Percentiles rank a stretch among this genome's conserved stretches.
phyloP scores from a whole-genome alignment of 306 rosid species.

The Oxytropis ochrocephala region DNA sequence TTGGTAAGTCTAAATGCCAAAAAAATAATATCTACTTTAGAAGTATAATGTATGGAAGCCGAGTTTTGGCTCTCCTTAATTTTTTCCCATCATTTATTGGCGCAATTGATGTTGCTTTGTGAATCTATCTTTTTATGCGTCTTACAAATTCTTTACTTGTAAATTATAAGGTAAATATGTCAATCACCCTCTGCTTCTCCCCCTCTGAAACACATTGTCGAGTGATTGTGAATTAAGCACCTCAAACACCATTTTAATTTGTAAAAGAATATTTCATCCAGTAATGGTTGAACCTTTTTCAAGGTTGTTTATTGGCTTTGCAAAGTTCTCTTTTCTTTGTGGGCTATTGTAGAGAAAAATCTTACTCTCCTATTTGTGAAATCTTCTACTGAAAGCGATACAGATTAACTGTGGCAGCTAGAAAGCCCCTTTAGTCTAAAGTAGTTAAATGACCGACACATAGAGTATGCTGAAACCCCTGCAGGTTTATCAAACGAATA shows the following conservation, averaged over 20 bases:
- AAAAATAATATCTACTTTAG: background rate
- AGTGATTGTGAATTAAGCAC: background rate
- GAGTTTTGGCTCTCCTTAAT: background rate
- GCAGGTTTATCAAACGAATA: background rate
- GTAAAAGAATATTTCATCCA: too few relatives aligned
- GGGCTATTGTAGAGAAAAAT: background rate
- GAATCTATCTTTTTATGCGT: background rate
- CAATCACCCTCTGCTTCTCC: background rate
- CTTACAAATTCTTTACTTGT: background rate
- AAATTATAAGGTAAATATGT: background rate
- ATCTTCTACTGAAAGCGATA: background rate
- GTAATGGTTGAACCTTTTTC: background rate
- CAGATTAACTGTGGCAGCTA: background rate
- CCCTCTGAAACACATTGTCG: background rate
- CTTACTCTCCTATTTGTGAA: background rate
- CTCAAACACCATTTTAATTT: background rate
- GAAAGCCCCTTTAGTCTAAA: background rate
- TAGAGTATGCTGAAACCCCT: background rate
- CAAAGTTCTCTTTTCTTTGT: background rate
- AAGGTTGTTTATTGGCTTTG: background rate
- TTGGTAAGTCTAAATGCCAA: constrained; percentile 48
- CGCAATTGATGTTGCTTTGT: background rate
- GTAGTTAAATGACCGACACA: background rate
- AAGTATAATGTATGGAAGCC: background rate
- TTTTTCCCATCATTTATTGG: background rate